Evolutionary conservation across 805 yeast species (phyloP), one percentile per base, ranked within the genome.

Genomic region (Wickerhamomyces sydowiorum): DNA sequence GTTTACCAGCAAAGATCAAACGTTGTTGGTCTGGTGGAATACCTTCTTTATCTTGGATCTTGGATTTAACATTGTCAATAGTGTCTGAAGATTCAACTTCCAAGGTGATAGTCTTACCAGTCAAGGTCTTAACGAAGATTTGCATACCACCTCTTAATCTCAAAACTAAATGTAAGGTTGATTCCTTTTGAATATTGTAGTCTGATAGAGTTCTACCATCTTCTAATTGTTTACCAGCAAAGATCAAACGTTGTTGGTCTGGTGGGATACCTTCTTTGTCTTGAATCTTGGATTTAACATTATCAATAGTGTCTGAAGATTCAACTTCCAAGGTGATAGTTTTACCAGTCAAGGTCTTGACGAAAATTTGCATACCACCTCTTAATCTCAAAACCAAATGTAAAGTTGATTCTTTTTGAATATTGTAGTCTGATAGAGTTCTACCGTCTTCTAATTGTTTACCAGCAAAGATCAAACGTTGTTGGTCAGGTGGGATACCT

Each of bases 401-500:
- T 22, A 83, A 68, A 38, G 95, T 80, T 44, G 96, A 86, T 71
- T 88, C 96, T 77, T 87, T 87, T 72, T 87, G 96, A 66, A 87
- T 87, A 80, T 87, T 87, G 83, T 87, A 88, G 70, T 87, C 96
- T 40, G 95, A 84, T 52, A 87, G 73, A 40, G 96, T 87, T 75
- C 96, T 84, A 56, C 96, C 96, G 57, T 87, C 96, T 72, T 87
- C 96, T 57, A 87, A 75, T 70, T 87, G 96, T 75, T 87, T 87
- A 76, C 96, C 96, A 58, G 96, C 96, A 61, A 87, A 87, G 25
- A 90, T 90, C 66, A 91, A 83, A 77, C 98, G 86, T 78, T 90
- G 97, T 73, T 90, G 97, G 75, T 90, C 97, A 63, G 97, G 96
- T 70, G 97, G 97, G 59, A 90, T 90, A 67, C 96, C 96, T 73